These are phyloP conservation scores for Spongiforma sp. DNA, from an alignment of 1,284 basidiomycete genomes.

Conservation along the genomic window DNA sequence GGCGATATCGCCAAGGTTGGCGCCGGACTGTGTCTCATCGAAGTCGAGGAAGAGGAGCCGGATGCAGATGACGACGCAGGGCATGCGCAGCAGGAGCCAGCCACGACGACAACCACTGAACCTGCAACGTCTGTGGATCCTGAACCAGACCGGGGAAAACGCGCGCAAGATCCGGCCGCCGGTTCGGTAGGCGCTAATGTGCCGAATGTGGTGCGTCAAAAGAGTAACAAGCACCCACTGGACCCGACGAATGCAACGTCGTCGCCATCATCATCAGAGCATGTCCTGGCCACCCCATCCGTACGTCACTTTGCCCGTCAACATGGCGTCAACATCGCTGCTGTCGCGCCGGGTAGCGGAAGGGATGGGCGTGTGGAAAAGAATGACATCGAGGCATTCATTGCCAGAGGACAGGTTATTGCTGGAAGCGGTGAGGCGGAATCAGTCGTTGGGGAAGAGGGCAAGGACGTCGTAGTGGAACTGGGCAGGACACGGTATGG, in stretches of 20 bases:
- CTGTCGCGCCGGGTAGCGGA: conserved; percentile 73
- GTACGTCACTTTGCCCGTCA: conserved; percentile 79
- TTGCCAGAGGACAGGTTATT: conserved; percentile 36
- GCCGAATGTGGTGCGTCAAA: background rate
- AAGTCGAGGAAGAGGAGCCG: conserved; percentile 66
- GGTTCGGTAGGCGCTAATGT: too few relatives aligned
- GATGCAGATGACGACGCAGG: too few relatives aligned
- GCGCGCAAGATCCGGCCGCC: conserved; percentile 16
- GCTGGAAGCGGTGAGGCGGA: background rate
- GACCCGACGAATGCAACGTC: conserved; percentile 55
- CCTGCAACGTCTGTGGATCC: background rate
- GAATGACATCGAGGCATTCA: conserved; percentile 70
- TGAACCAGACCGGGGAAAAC: too few relatives aligned
- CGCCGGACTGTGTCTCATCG: conserved; percentile 81
- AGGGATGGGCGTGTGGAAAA: conserved; percentile 80
- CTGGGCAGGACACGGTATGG: conserved; percentile 80
- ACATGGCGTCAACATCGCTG: conserved; percentile 63
- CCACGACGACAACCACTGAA: conserved; percentile 1
- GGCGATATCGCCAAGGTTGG: conserved; percentile 92
- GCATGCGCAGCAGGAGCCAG: too few relatives aligned
- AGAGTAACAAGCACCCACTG: conserved; percentile 59
- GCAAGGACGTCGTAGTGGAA: conserved; percentile 60
- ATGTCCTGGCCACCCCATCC: conserved; percentile 76
- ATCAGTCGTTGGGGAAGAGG: conserved; percentile 7
- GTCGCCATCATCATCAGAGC: conserved; percentile 28